Percentiles rank a stretch among this genome's conserved stretches.
These are phyloP conservation scores for Aspergillus amoenus DNA, from an alignment of 2,329 filamentous ascomycete genomes.

Conservation along the genomic window DNA sequence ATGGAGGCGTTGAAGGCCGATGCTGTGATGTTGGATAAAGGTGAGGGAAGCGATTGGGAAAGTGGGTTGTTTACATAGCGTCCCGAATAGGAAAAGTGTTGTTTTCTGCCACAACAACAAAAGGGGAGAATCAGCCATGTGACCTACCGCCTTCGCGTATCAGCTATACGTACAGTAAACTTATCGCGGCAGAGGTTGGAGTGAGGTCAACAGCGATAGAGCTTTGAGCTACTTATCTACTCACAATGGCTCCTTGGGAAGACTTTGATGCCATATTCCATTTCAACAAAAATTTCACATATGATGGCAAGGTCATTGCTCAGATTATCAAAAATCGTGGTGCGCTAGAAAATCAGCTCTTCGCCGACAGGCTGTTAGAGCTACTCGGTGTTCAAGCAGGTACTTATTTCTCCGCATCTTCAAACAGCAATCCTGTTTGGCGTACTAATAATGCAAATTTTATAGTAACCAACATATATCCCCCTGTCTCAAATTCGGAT, in stretches of 20 bases:
- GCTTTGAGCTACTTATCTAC: neutral
- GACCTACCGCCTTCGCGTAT: constrained; percentile 26
- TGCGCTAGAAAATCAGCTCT: constrained; percentile 67
- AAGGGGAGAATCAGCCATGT: neutral
- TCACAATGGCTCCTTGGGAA: constrained; percentile 50
- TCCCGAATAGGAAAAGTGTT: constrained; percentile 34
- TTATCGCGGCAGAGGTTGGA: neutral
- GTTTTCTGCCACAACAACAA: constrained; percentile 34
- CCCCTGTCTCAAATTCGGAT: constrained; percentile 67
- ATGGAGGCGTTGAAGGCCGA: constrained; percentile 15
- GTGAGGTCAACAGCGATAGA: neutral
- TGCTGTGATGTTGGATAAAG: constrained; percentile 13
- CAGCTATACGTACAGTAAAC: neutral
- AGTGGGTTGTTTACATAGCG: constrained; percentile 41
- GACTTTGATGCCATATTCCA: constrained; percentile 69
- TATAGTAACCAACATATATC: constrained; percentile 65
- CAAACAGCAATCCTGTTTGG: constrained; percentile 1
- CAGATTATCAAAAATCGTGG: constrained; percentile 68
- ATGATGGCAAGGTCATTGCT: constrained; percentile 60
- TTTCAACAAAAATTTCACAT: constrained; percentile 59
- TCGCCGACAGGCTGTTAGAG: constrained; percentile 75
- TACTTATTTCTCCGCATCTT: constrained; percentile 35
- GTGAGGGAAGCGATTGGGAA: constrained; percentile 23
- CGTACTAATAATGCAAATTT: constrained; percentile 11
- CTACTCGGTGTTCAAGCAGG: constrained; percentile 69